phyloP scores from a whole-genome alignment of 306 rosid genomes.

The Coriaria nepalensis region DNA sequence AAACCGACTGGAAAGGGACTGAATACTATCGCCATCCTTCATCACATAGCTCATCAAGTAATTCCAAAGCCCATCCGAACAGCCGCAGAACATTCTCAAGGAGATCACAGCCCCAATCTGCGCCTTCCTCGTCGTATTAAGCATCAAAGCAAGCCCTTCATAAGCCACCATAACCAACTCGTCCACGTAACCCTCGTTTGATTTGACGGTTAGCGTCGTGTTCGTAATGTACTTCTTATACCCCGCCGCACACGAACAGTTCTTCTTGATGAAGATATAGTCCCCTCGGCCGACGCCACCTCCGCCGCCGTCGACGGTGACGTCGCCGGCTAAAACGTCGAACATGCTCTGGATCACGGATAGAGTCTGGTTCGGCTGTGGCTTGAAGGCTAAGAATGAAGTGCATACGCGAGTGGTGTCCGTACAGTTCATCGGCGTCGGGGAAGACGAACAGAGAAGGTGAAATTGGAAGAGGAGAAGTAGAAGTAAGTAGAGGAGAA shows the following conservation, averaged over 20 bases:
- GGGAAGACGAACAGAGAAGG: conserved; percentile 23
- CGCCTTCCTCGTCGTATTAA: conserved; percentile 51
- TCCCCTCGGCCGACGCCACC: conserved; percentile 51
- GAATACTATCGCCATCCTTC: conserved; percentile 75
- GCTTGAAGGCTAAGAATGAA: conserved; percentile 74
- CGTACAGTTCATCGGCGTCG: conserved; percentile 59
- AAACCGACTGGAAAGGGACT: conserved; percentile 75
- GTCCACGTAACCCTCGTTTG: conserved; percentile 47
- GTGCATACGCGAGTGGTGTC: conserved; percentile 69
- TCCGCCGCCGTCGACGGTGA: conserved; percentile 62
- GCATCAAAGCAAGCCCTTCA: conserved; percentile 52
- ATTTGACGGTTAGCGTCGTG: conserved; percentile 72
- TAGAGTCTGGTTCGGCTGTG: conserved; percentile 40
- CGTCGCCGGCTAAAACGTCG: conserved; percentile 64
- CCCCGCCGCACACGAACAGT: conserved; percentile 67
- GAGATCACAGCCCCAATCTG: conserved; percentile 63
- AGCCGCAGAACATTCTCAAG: conserved; percentile 75
- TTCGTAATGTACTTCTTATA: conserved; percentile 44
- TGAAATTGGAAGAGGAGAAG: conserved; percentile 20
- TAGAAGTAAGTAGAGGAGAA: conserved; percentile 21
- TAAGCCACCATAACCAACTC: conserved; percentile 62
- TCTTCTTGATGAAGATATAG: conserved; percentile 58
- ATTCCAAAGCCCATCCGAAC: conserved; percentile 85
- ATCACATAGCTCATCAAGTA: conserved; percentile 81
- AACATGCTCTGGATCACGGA: conserved; percentile 70